phyloP scores from a whole-genome alignment of 805 yeast species.

The Crinitomyces ghanaensis region DNA sequence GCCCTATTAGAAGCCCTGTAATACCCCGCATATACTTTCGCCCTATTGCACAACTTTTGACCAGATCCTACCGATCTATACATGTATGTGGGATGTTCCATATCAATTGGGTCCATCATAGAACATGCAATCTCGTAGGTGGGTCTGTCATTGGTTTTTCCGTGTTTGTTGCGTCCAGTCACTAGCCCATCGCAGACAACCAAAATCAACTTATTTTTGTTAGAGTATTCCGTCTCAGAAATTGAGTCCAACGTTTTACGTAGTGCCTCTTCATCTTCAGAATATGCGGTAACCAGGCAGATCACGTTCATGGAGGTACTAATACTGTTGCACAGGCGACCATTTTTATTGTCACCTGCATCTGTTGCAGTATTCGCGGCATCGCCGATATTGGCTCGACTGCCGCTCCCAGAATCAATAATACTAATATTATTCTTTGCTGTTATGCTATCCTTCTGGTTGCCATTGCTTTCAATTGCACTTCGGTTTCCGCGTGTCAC shows the following conservation, averaged over 20 bases:
- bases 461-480: background rate
- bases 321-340: no score
- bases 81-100: conserved; percentile 56
- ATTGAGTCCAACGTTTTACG: conserved; percentile 69
- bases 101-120: conserved; percentile 62
- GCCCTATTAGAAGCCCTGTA: conserved; percentile 43
- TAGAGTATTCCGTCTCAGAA: conserved; percentile 72
- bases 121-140: conserved; percentile 70
- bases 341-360: no score
- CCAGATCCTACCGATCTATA: conserved; percentile 79
- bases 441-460: background rate
- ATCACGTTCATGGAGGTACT: conserved; percentile 25
- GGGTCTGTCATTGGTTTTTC: conserved; percentile 25
- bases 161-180: conserved; percentile 78
- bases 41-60: conserved; percentile 74
- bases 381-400: no score
- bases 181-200: conserved; percentile 82
- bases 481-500: conserved; percentile 1
- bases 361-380: no score
- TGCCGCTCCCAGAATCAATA: no score
- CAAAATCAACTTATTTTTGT: conserved; percentile 63
- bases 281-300: conserved; percentile 68
- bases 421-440: no score
- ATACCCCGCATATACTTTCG: conserved; percentile 74
- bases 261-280: conserved; percentile 68